A percentile compares a stretch with the other conserved stretches of the same genome.
Conservation (phyloP, 495 filamentous ascomycete species). For the Geopyxis carbonaria region DNA sequence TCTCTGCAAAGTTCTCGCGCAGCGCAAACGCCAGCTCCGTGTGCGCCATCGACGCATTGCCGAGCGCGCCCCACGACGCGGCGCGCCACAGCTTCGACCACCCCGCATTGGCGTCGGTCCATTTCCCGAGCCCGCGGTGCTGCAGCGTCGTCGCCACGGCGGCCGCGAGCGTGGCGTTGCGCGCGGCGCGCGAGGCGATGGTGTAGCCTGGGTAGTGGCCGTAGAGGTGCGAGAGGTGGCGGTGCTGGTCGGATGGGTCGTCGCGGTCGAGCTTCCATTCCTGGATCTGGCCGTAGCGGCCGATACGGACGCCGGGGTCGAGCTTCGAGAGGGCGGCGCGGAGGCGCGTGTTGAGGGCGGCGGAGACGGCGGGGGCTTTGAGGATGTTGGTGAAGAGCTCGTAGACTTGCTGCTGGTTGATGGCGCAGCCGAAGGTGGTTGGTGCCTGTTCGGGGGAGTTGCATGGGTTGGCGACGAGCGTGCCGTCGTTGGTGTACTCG, state of each 20-base stretch:
- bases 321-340: constrained; percentile 23
- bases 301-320: constrained; percentile 33
- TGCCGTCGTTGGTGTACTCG: constrained; percentile 33
- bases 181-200: constrained; percentile 24
- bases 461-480: constrained; percentile 35
- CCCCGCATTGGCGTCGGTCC: constrained; percentile 33
- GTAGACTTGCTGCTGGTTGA: constrained; percentile 34
- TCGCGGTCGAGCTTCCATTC: constrained; percentile 38
- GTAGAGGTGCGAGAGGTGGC: constrained; percentile 36
- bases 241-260: constrained; percentile 31
- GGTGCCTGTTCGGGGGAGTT: constrained; percentile 37
- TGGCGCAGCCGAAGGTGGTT: constrained; percentile 35
- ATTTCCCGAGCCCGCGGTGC: constrained; percentile 28
- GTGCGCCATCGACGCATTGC: constrained; percentile 32
- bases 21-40: constrained; percentile 30
- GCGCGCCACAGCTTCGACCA: constrained; percentile 41
- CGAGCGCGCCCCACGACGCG: constrained; percentile 36
- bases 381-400: constrained; percentile 31
- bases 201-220: constrained; percentile 39
- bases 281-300: constrained; percentile 32
- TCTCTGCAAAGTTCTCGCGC: constrained; percentile 32
- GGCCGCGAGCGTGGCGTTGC: constrained; percentile 26
- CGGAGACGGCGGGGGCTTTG: constrained; percentile 15
- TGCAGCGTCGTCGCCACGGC: constrained; percentile 31
- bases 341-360: constrained; percentile 19